These are phyloP conservation scores for Craterostigma plantagineum DNA, from an alignment of 257 asterid genomes.

Conservation along the genomic window DNA sequence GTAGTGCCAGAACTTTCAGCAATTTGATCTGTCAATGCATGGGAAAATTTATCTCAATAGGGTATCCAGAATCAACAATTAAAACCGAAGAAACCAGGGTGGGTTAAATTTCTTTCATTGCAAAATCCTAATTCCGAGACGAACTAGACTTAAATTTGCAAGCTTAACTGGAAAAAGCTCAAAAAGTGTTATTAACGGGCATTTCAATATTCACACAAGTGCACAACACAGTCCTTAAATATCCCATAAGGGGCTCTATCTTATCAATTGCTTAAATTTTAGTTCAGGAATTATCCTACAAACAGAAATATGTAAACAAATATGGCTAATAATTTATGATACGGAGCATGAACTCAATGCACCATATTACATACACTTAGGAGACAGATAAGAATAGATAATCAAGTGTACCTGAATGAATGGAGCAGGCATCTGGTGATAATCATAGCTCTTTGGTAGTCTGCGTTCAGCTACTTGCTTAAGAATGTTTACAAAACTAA, in stretches of 20 bases:
- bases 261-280: too few species aligned
- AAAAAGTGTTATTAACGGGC: too few species aligned
- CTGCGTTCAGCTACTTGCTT: slow-evolving; percentile 93
- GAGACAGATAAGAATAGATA: background rate
- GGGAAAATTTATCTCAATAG: background rate
- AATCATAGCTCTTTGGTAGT: slow-evolving; percentile 86
- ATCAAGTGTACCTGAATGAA: slow-evolving; percentile 54
- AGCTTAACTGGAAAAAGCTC: too few species aligned
- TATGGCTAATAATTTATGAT: too few species aligned
- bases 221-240: too few species aligned
- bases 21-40: slow-evolving; percentile 37
- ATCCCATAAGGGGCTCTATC: too few species aligned
- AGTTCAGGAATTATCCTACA: too few species aligned
- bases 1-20: slow-evolving; percentile 58
- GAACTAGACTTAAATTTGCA: too few species aligned
- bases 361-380: background rate
- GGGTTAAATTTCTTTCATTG: too few species aligned
- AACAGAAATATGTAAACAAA: too few species aligned
- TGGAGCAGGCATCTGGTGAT: slow-evolving; percentile 98
- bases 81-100: background rate
- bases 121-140: background rate
- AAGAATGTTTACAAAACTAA: slow-evolving; percentile 87
- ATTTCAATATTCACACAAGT: too few species aligned
- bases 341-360: background rate
- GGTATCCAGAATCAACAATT: background rate